These are phyloP conservation scores for Capsicum rhomboideum DNA, from an alignment of 257 asterid genomes.

Conservation along the genomic window DNA sequence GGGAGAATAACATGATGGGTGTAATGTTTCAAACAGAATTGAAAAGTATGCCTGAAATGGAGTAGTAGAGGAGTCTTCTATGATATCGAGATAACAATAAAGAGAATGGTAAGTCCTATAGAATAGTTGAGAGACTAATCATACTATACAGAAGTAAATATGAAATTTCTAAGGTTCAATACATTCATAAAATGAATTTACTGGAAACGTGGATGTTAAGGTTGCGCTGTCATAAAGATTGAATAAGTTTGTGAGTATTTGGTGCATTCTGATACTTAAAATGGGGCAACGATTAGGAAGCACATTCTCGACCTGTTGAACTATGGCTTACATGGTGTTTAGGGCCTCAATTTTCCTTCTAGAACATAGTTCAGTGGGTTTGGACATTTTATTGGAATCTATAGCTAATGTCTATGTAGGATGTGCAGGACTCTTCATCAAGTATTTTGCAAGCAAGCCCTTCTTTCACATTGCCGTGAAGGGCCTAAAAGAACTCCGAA, in stretches of 20 bases:
- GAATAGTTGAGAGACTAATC: background rate
- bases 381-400: background rate
- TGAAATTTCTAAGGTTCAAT: background rate
- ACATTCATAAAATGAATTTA: background rate
- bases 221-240: background rate
- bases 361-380: background rate
- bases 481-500: background rate
- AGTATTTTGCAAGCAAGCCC: background rate
- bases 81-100: background rate
- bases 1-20: background rate
- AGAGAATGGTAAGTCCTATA: background rate
- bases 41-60: background rate
- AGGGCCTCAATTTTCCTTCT: background rate
- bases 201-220: background rate
- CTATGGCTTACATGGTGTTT: background rate
- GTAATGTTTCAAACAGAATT: background rate
- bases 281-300: background rate
- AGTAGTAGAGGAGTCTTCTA: background rate
- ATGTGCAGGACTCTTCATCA: background rate
- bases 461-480: background rate
- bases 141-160: background rate
- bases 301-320: background rate
- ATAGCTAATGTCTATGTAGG: background rate
- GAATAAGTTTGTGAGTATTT: background rate
- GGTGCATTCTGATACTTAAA: background rate